phyloP scores from a whole-genome alignment of 192 early-diverging fungal genomes.

The Coemansia sp. region DNA sequence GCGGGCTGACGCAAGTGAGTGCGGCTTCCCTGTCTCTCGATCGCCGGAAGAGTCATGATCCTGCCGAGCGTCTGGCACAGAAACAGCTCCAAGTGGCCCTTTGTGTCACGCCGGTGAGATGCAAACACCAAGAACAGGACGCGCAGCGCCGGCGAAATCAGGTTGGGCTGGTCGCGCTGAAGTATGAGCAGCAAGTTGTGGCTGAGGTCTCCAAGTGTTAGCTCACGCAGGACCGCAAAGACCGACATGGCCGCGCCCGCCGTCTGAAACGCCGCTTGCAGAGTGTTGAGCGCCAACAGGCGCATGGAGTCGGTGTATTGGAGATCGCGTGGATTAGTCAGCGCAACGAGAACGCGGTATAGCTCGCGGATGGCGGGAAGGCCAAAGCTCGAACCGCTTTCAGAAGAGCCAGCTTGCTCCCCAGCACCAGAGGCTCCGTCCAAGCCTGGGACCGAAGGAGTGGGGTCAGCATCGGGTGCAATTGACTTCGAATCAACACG shows the following conservation, averaged over 20 bases:
- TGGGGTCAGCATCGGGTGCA: neutral
- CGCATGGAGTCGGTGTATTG: slow-evolving; percentile 95
- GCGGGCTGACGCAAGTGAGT: slow-evolving; percentile 16
- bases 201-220: slow-evolving; percentile 85
- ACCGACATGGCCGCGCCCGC: slow-evolving; percentile 77
- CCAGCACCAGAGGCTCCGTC: neutral
- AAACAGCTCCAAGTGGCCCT: slow-evolving; percentile 55
- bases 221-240: slow-evolving; percentile 62
- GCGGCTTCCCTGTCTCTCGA: slow-evolving; percentile 39
- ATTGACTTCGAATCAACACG: neutral
- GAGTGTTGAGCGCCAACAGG: slow-evolving; percentile 84
- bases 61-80: slow-evolving; percentile 50
- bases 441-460: neutral
- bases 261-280: slow-evolving; percentile 85
- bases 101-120: slow-evolving; percentile 38
- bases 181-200: slow-evolving; percentile 82
- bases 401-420: neutral
- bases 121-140: slow-evolving; percentile 59
- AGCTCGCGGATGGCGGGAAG: slow-evolving; percentile 90
- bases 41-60: slow-evolving; percentile 35
- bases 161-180: slow-evolving; percentile 25
- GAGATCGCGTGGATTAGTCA: slow-evolving; percentile 88
- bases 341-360: slow-evolving; percentile 84
- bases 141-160: slow-evolving; percentile 50
- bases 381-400: slow-evolving; percentile 51